Conservation (phyloP, 2,329 filamentous ascomycete genomes). For the Phaeosphaeriaceae sp. region DNA sequence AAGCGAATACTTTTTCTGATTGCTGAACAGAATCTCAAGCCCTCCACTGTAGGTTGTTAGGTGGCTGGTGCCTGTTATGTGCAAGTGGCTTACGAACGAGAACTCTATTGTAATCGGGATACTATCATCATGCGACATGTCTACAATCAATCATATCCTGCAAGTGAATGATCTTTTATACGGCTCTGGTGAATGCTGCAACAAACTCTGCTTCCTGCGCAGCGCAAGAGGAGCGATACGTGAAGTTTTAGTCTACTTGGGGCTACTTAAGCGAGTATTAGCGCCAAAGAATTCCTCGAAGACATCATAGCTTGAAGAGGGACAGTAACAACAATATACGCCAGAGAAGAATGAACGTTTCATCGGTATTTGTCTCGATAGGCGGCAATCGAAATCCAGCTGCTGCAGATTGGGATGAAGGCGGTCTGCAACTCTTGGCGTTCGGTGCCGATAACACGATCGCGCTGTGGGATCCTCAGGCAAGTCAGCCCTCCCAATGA, state of each 20-base stretch:
- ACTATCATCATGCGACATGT: slow-evolving; percentile 34
- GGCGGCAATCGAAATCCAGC: slow-evolving; percentile 91
- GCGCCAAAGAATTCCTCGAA: slow-evolving; percentile 38
- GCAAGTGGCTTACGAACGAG: slow-evolving; percentile 57
- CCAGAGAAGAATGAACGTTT: slow-evolving; percentile 36
- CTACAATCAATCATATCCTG: background rate
- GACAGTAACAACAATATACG: slow-evolving; percentile 18
- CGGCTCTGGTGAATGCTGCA: too few relatives aligned
- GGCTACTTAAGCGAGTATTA: slow-evolving; percentile 37
- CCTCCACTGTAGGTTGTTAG: slow-evolving; percentile 67
- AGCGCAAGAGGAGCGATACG: too few relatives aligned
- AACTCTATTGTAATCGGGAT: slow-evolving; percentile 76
- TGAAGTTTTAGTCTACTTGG: slow-evolving; percentile 15
- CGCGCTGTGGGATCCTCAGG: slow-evolving; percentile 82
- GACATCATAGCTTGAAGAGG: slow-evolving; percentile 25
- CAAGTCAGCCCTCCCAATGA: slow-evolving; percentile 53
- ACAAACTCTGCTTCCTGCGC: too few relatives aligned
- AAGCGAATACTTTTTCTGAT: slow-evolving; percentile 76
- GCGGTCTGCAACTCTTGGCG: slow-evolving; percentile 71
- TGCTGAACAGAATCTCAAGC: slow-evolving; percentile 90
- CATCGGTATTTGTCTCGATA: slow-evolving; percentile 66
- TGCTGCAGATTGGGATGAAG: slow-evolving; percentile 84
- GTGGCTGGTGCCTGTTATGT: background rate
- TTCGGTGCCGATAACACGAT: slow-evolving; percentile 91
- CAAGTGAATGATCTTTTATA: too few relatives aligned